Conservation (phyloP, 106 monocot genomes). For the Posidonia australis region DNA sequence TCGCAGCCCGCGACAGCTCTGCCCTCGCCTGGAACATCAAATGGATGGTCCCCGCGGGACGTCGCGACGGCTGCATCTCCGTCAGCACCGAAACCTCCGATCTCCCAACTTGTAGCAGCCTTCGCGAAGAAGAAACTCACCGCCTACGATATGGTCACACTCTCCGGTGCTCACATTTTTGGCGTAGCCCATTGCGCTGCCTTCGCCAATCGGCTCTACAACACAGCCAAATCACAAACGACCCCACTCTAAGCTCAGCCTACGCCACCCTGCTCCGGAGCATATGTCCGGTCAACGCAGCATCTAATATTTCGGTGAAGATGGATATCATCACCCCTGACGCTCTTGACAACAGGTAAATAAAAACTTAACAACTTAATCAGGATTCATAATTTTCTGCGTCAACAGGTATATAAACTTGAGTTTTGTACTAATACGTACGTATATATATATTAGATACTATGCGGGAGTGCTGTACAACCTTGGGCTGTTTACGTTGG, state of each 20-base stretch:
- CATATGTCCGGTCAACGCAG: slow-evolving; percentile 23
- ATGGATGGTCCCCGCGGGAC: slow-evolving; percentile 21
- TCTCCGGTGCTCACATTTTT: slow-evolving; percentile 13
- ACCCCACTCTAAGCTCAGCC: slow-evolving; percentile 14
- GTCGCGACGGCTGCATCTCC: slow-evolving; percentile 20
- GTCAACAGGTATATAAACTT: neutral
- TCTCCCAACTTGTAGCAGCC: slow-evolving; percentile 4
- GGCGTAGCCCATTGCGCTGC: slow-evolving; percentile 30
- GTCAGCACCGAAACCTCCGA: neutral
- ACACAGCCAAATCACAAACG: neutral
- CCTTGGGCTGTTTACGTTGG: slow-evolving; percentile 41
- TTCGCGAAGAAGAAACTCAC: slow-evolving; percentile 14
- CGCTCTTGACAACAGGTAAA: slow-evolving; percentile 36
- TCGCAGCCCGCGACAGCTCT: slow-evolving; percentile 18
- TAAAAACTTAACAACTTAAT: neutral
- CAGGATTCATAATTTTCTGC: neutral
- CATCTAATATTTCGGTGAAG: neutral
- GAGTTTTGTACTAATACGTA: neutral
- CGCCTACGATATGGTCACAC: slow-evolving; percentile 11
- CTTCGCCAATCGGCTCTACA: slow-evolving; percentile 33
- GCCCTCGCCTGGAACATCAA: slow-evolving; percentile 16
- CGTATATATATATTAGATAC: slow-evolving; percentile 12
- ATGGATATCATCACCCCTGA: slow-evolving; percentile 37
- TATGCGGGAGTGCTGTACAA: slow-evolving; percentile 20
- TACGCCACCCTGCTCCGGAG: slow-evolving; percentile 21